Evolutionary conservation across 225 moss, liverwort and hornwort genomes (phyloP), one percentile per base, ranked within the genome.

Genomic region (Marchantia polymorpha): DNA sequence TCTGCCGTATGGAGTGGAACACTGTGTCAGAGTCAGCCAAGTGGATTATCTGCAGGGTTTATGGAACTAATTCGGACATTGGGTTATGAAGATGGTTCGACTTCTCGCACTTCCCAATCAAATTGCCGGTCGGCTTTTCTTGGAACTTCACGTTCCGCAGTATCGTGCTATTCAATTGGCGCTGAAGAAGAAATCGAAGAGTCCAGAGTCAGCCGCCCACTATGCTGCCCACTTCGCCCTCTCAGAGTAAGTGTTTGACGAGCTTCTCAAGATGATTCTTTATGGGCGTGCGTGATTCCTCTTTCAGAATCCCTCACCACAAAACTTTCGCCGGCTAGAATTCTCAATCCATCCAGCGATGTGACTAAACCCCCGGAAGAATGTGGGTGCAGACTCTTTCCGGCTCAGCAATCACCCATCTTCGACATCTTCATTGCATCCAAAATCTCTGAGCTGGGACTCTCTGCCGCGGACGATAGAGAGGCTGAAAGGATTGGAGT

Each of bases 111-210:
- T 94, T 25, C 92, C 92, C 8, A 94, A 90, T 80, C 94, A 94
- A 77, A 60, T 91, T 70, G 88, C 93, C 31, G 91, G 91, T 63
- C 76, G 92, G 50, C 84, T 83, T 3, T 94, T 78, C 71, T 83
- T 88, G 22, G 76, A 91, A 74, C 72, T 94, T 66, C 88, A 89
- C 56, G 61, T 94, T 53, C 75, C 94, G 8, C 94, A 94, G 72
- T 94, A 93, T 84, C 88, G 89, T 80, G 94, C 94, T 56, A 81
- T 94, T 63, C 94, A 94, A 46, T 56, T 79, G 48, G 91, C 90
- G 39, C 77, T 83, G 74, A 77, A 82, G 73, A 82, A 27, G 51
- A 70, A 73, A 52, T 78, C 56, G 69, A 26, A 77, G 70, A 23
- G 0, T 29, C 29, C 78, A 30, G 93, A 84, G 50, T 91, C 89